A percentile compares a stretch with the other conserved stretches of the same genome.
phyloP scores from a whole-genome alignment of 306 rosid species.

The Trifolium pratense region DNA sequence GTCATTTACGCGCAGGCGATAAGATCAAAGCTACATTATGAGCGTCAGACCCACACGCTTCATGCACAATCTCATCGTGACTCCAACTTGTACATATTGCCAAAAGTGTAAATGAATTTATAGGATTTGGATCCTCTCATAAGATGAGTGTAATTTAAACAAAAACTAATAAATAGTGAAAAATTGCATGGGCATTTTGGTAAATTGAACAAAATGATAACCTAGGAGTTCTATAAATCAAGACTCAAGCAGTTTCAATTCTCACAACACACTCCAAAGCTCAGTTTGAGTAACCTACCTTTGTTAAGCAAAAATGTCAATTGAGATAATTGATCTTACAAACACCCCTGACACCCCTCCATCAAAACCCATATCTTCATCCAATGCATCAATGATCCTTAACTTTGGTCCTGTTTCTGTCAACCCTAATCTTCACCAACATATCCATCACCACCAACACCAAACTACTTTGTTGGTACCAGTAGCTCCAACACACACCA shows the following conservation, averaged over 20 bases:
- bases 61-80: neutral
- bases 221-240: neutral
- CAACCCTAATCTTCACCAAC: neutral
- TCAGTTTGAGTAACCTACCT: neutral
- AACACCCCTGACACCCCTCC: conserved; percentile 8
- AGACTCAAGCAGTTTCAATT: neutral
- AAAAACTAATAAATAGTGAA: neutral
- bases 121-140: neutral
- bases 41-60: neutral
- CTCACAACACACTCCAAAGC: neutral
- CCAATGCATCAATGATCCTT: neutral
- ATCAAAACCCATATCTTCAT: conserved; percentile 8
- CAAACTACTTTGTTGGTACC: neutral
- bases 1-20: neutral
- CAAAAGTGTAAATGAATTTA: neutral
- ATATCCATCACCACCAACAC: neutral
- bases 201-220: neutral
- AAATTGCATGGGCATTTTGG: neutral
- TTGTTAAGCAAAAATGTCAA: neutral
- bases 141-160: neutral
- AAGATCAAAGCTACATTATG: neutral
- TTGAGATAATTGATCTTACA: conserved; percentile 31
- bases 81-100: no score
- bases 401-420: neutral
- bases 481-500: neutral